Conservation (phyloP, 1,284 basidiomycete genomes). For the Apiotrichum domesticum region DNA sequence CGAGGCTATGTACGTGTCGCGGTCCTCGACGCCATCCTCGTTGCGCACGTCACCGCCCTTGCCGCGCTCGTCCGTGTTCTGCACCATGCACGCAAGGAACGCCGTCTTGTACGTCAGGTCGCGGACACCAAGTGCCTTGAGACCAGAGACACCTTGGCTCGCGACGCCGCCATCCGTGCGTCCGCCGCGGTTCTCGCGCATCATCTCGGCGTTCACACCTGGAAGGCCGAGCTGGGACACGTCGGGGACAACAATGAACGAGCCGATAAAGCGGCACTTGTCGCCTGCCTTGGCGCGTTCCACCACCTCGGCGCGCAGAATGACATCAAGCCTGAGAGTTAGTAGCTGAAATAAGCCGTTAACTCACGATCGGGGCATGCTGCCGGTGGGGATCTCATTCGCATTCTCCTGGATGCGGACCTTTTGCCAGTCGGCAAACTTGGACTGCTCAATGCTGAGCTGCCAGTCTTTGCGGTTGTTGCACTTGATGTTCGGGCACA, state of each 20-base stretch:
- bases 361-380: constrained; percentile 76
- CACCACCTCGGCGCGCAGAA: constrained; percentile 89
- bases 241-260: constrained; percentile 97
- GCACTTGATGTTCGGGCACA: constrained; percentile 90
- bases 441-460: constrained; percentile 90
- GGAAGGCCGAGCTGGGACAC: constrained; percentile 93
- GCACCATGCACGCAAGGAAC: constrained; percentile 96
- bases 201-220: constrained; percentile 88
- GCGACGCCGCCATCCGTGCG: constrained; percentile 64
- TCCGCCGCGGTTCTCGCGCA: constrained; percentile 71
- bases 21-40: constrained; percentile 60
- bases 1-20: constrained; percentile 72
- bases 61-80: constrained; percentile 78
- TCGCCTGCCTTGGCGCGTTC: constrained; percentile 98
- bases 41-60: constrained; percentile 73
- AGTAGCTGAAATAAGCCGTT: not conserved
- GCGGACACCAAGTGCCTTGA: constrained; percentile 89
- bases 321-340: constrained; percentile 73
- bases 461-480: constrained; percentile 88
- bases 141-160: constrained; percentile 81
- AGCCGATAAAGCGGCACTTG: constrained; percentile 96
- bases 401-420: constrained; percentile 98
- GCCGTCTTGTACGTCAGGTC: constrained; percentile 98
- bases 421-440: constrained; percentile 99
- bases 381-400: constrained; percentile 96